Evolutionary conservation across 306 rosid species (phyloP).

Genomic region (Abrus pulchellus): DNA sequence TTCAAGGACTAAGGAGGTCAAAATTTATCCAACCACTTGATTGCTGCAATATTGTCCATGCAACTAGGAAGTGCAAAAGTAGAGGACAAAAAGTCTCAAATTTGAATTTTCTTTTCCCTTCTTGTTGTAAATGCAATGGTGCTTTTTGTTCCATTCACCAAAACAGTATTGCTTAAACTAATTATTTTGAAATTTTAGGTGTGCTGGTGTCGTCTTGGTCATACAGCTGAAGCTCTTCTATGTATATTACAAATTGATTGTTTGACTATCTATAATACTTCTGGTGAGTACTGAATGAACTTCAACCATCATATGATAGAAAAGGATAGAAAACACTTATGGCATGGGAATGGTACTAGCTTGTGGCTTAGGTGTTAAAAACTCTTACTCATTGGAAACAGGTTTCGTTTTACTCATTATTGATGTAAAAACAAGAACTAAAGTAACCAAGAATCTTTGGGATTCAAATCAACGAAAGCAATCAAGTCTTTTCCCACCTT

Average conservation of each 20-base stretch:
- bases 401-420: conserved; percentile 9
- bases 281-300: conserved; percentile 64
- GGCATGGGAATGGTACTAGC: conserved; percentile 25
- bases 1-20: conserved; percentile 33
- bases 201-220: conserved; percentile 89
- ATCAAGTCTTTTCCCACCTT: not conserved
- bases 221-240: conserved; percentile 81
- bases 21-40: conserved; percentile 25
- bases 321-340: conserved; percentile 27
- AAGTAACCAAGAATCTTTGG: not conserved
- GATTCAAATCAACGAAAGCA: not conserved
- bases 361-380: conserved; percentile 25
- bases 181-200: conserved; percentile 61
- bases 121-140: conserved; percentile 28
- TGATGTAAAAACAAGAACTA: conserved; percentile 10
- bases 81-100: conserved; percentile 35
- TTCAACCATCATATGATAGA: conserved; percentile 36
- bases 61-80: conserved; percentile 30
- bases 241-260: conserved; percentile 80
- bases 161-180: conserved; percentile 33
- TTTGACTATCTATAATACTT: conserved; percentile 83
- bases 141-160: conserved; percentile 32
- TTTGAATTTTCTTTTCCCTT: not conserved
- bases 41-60: conserved; percentile 28
- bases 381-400: conserved; percentile 6